Evolutionary conservation across 257 asterid genomes (phyloP), one percentile per base, ranked within the genome.

Genomic region (Fraxinus excelsior): DNA sequence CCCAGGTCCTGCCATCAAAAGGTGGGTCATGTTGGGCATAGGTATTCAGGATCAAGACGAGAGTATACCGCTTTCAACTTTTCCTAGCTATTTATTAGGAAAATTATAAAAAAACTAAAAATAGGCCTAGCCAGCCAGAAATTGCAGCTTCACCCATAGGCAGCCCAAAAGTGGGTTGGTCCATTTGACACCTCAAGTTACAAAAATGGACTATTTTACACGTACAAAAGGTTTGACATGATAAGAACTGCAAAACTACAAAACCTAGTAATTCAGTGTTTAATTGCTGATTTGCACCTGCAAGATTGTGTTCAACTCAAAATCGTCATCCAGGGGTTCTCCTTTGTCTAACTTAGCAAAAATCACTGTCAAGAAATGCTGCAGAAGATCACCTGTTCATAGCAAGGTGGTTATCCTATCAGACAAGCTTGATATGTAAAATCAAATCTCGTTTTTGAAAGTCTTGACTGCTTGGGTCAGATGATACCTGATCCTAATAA

Each of bases 291-390:
- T 11, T 42, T 42, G 79, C 78, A 91, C 98, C 97, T 95, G 98
- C 88, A 93, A 83, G 69, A 90, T 86, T 32, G 96, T 95, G 89
- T 93, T 93, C 85, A 95, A 84, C 87, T 95, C 99, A 90, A 93
- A 95, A 76, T 95, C 99, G 80, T 95, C 99, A 75, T 95, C 97
- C 81, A 94, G 83, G 32, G 90, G 68, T 80, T 90, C 97, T 80
- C 97, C 99, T 89, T 89, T 93, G 90, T 95, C 98, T 79, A 95
- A 83, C 86, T 91, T 95, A 84, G 83, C 85, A 81, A 95, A 95
- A 77, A 93, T 84, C 83, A 91, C 97, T 3, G 87, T 80, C 89
- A 96, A 78, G 85, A 96, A 93, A 85, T 96, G 97, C 85, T 96
- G 99, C 85, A 96, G 84, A 71, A 96, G 86, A 90, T 96, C 99